Percentiles rank a stretch among this genome's conserved stretches.
phyloP scores from a whole-genome alignment of 371 early-diverging fungal genomes.

The Rhizoclosmatium hyalinum region DNA sequence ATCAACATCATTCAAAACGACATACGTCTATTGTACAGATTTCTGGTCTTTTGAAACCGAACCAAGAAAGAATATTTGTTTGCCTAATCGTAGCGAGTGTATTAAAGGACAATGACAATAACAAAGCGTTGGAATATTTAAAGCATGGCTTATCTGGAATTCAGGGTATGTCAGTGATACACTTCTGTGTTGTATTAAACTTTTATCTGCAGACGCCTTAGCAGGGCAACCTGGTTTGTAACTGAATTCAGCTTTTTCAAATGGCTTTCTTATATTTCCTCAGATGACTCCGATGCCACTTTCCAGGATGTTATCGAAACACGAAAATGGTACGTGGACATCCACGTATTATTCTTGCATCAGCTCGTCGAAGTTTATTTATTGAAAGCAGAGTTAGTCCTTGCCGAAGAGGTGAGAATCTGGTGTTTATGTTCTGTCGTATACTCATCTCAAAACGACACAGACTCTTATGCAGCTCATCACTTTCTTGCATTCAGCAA shows the following conservation, averaged over 20 bases:
- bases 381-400: not conserved
- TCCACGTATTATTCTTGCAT: constrained; percentile 8
- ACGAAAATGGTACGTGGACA: constrained; percentile 18
- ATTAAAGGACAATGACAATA: not conserved
- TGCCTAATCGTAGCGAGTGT: not conserved
- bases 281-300: not conserved
- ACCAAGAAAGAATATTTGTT: not conserved
- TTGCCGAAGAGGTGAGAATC: constrained; percentile 14
- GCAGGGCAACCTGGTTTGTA: no score
- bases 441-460: not conserved
- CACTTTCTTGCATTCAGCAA: not conserved
- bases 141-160: not conserved
- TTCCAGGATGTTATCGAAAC: constrained; percentile 1
- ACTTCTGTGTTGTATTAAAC: no score
- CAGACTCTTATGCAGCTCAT: not conserved
- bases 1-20: no score
- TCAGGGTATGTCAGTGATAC: no score
- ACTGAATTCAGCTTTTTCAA: no score
- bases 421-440: not conserved
- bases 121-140: not conserved
- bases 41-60: not conserved
- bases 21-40: not conserved
- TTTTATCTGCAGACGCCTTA: no score
- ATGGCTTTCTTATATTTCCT: not conserved
- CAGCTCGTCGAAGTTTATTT: constrained; percentile 11